Evolutionary conservation across 2,329 filamentous ascomycete genomes (phyloP).

Genomic region (Leptographium radiaticola): DNA sequence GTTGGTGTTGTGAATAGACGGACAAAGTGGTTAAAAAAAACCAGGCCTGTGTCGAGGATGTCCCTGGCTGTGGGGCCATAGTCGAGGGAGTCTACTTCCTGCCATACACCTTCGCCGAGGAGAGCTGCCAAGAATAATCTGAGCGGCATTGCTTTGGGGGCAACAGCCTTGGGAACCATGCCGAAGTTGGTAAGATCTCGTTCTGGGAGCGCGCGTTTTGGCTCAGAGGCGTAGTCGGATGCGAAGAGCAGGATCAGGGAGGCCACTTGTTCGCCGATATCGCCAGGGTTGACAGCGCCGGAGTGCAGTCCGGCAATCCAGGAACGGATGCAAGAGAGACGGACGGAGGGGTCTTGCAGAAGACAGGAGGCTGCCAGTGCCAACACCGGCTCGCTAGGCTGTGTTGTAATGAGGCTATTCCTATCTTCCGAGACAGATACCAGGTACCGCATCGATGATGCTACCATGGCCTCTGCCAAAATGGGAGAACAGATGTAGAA

Average conservation of each 20-base stretch:
- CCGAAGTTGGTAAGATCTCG: neutral
- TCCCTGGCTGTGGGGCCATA: neutral
- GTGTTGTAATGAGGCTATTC: neutral
- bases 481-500: constrained; percentile 1
- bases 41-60: neutral
- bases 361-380: neutral
- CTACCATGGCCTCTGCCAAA: constrained; percentile 1
- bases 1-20: neutral
- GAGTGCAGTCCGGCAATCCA: neutral
- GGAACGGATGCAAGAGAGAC: neutral
- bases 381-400: constrained; percentile 3
- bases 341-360: neutral
- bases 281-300: neutral
- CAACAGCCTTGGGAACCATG: neutral
- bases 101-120: neutral
- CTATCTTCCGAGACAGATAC: neutral
- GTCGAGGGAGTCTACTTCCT: neutral
- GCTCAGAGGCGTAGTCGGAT: neutral
- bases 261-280: constrained; percentile 1
- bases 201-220: neutral
- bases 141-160: neutral
- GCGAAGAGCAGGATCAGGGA: neutral
- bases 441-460: neutral
- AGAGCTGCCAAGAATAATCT: neutral
- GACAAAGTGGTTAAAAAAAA: constrained; percentile 3